Evolutionary conservation across 805 yeast species (phyloP).

Genomic region (Candida glaebosa): DNA sequence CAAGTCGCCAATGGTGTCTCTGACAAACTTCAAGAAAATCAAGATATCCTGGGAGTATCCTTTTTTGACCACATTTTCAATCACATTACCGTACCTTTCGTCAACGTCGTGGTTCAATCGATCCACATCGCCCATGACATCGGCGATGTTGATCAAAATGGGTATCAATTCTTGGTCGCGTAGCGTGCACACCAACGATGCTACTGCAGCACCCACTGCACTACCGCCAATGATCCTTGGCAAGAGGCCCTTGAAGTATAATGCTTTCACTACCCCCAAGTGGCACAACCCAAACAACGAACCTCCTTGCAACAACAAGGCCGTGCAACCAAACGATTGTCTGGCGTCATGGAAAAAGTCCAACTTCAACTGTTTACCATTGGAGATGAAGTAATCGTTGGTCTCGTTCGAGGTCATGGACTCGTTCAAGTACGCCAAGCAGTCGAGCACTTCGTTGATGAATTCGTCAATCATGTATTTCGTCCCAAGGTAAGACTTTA

Average conservation of each 20-base stretch:
- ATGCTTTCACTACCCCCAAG: slow-evolving; percentile 83
- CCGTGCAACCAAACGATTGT: slow-evolving; percentile 87
- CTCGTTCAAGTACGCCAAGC: slow-evolving; percentile 60
- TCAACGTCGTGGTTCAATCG: slow-evolving; percentile 51
- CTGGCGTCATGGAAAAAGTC: slow-evolving; percentile 84
- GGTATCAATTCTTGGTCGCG: slow-evolving; percentile 62
- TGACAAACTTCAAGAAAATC: slow-evolving; percentile 73
- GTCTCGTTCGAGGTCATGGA: slow-evolving; percentile 26
- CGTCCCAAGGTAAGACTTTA: slow-evolving; percentile 83
- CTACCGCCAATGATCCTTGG: slow-evolving; percentile 89
- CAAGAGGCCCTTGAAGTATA: slow-evolving; percentile 68
- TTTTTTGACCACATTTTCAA: slow-evolving; percentile 70
- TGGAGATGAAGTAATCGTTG: slow-evolving; percentile 35
- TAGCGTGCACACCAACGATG: slow-evolving; percentile 75
- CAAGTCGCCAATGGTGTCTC: slow-evolving; percentile 69
- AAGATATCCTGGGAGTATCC: slow-evolving; percentile 87
- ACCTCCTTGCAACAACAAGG: slow-evolving; percentile 90
- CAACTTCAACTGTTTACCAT: slow-evolving; percentile 54
- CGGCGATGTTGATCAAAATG: slow-evolving; percentile 35
- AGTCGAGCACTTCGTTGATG: slow-evolving; percentile 66
- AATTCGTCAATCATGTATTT: slow-evolving; percentile 86
- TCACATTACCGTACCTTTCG: slow-evolving; percentile 61
- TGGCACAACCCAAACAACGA: slow-evolving; percentile 93
- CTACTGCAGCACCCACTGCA: slow-evolving; percentile 92
- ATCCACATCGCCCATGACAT: slow-evolving; percentile 42